Evolutionary conservation across 345 rosid genomes (phyloP).

Genomic region (Populus davidiana): DNA sequence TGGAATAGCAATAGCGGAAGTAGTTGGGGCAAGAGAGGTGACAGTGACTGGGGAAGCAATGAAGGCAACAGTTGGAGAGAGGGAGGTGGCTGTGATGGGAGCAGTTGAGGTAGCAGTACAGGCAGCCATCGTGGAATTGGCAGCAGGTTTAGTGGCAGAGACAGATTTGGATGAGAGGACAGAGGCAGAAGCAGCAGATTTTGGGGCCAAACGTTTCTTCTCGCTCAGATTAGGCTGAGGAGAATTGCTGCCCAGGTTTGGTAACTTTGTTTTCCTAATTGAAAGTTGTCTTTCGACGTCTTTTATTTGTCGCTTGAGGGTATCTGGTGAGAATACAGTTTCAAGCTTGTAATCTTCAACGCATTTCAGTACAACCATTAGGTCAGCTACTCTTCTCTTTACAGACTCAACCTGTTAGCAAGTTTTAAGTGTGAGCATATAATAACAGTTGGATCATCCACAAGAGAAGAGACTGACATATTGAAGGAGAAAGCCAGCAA

Average conservation of each 20-base stretch:
- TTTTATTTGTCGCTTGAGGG: conserved; percentile 5
- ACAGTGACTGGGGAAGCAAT: background rate
- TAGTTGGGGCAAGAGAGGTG: background rate
- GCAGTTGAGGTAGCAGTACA: background rate
- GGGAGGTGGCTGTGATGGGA: background rate
- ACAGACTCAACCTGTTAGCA: conserved; percentile 23
- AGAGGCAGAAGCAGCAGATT: background rate
- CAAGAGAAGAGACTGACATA: background rate
- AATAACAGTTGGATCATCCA: background rate
- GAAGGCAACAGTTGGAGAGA: background rate
- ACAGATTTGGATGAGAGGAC: background rate
- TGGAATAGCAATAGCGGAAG: background rate
- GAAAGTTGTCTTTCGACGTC: conserved; percentile 17
- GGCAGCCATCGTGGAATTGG: background rate
- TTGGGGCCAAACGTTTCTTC: background rate
- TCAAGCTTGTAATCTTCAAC: conserved; percentile 22
- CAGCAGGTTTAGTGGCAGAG: background rate
- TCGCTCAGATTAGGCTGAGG: background rate
- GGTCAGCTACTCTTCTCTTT: conserved; percentile 17
- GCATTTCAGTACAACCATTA: conserved; percentile 23
- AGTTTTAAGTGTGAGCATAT: background rate
- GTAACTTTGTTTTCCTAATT: background rate
- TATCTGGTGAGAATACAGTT: background rate
- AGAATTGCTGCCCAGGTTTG: background rate
- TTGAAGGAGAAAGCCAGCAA: background rate